A percentile compares a stretch with the other conserved stretches of the same genome.
phyloP scores from a whole-genome alignment of 139 green algal species.

The Chlamydomonas incerta region DNA sequence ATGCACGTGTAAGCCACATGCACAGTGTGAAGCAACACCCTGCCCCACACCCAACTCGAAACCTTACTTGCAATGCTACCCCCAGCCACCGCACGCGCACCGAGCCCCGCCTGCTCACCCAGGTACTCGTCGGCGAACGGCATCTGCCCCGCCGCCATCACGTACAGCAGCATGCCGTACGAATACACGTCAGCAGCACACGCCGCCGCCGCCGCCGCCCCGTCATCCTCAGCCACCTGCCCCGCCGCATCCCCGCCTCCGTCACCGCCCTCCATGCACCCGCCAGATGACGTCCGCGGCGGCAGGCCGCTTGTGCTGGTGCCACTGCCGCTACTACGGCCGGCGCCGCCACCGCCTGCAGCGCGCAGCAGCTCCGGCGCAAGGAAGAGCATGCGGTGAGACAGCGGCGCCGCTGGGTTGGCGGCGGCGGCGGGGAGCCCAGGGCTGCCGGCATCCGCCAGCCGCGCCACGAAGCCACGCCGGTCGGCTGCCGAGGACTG shows the following conservation, averaged over 20 bases:
- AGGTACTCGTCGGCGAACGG: neutral
- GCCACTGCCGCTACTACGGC: neutral
- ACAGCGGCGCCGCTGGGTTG: neutral
- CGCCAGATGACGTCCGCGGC: slow-evolving; percentile 1
- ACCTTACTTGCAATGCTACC: neutral
- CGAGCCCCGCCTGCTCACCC: neutral
- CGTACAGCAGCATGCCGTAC: slow-evolving; percentile 35
- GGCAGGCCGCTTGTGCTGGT: too few species aligned
- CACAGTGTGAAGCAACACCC: neutral
- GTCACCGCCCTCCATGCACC: too few species aligned
- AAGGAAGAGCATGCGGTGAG: too few species aligned
- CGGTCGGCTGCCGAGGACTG: neutral
- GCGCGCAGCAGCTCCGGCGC: neutral
- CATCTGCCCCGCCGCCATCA: slow-evolving; percentile 15
- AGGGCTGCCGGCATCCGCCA: neutral
- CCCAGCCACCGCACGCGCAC: neutral
- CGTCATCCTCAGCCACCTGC: too few species aligned
- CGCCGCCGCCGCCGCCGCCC: too few species aligned
- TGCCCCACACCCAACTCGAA: too few species aligned
- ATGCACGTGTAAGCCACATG: too few species aligned
- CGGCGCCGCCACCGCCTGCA: slow-evolving; percentile 3
- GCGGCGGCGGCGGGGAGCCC: neutral
- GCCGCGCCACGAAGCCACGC: neutral
- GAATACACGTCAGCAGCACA: neutral
- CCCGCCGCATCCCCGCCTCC: too few species aligned